Base-by-base conservation (phyloP, 2,329 filamentous ascomycete genomes). In the Calonectria ilicicola region DNA sequence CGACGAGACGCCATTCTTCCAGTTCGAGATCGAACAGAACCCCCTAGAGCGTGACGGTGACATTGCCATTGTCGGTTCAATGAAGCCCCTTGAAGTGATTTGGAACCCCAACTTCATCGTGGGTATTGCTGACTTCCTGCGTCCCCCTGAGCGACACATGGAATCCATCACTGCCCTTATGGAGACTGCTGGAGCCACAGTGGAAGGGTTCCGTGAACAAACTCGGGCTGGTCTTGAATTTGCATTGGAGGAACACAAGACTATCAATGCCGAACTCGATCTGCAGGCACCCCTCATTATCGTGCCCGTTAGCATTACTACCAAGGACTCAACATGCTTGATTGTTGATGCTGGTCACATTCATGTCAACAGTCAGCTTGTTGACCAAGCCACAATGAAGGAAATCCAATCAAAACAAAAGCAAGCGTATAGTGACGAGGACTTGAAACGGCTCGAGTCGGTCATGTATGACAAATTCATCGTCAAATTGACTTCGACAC, bases 381-480 rank as follows among this genome's bases (percentile, higher is more conserved):
- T 98, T 19, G 96, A 98, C 80, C 93, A 97, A 80, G 90, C 93
- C n/a, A 98, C 95, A 0, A 89, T 98, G 83, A 93, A 93, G 76
- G 93, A 98, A 72, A 92, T 99, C 3, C 95, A 98, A 81, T 92
- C 93, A 23, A 99, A 98, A 81, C 95, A 98, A 80, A 94, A 92
- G 67, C 93, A 96, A 69, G 88, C 94, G 29, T 98, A 97, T 81
- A 97, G 93, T 8, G 95, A 97, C 17, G 93, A 96, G 72, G 97
- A 99, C 81, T 95, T 95, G 82, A 93, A 94, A 82, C 91, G 93
- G 56, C 90, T 99, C 5, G 95, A 98, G 82, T 94, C 93, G 19
- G 88, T 98, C 78, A 98, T 99, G 94, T 99, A 99, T 81, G 97
- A 99, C 87, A 97, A 95, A 68, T 99, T 99, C 83, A 87, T 95